Conservation (phyloP, 2,329 filamentous ascomycete genomes). For the Aspergillus thermomutatus region DNA sequence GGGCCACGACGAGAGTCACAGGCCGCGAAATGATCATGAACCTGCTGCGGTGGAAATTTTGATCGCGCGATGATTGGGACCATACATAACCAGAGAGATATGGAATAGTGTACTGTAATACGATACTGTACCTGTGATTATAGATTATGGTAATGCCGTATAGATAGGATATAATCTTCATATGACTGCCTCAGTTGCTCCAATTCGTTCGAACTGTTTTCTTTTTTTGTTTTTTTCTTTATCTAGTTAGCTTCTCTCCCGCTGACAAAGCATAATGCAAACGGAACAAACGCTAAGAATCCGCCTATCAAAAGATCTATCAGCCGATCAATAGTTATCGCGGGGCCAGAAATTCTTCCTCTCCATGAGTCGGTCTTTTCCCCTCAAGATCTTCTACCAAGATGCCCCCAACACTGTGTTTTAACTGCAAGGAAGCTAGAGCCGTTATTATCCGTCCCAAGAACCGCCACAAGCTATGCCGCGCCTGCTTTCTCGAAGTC, state of each 20-base stretch:
- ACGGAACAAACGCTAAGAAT: slow-evolving; percentile 8
- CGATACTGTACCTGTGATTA: not conserved
- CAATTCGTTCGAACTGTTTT: not conserved
- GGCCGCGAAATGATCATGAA: slow-evolving; percentile 73
- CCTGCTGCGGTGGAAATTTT: slow-evolving; percentile 68
- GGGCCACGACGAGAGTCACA: slow-evolving; percentile 72
- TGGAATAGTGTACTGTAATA: not conserved
- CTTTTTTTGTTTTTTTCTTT: not conserved
- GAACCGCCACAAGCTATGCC: slow-evolving; percentile 91
- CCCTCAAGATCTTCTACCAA: not conserved
- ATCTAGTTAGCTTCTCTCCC: not conserved
- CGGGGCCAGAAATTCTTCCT: not conserved
- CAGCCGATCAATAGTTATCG: slow-evolving; percentile 13
- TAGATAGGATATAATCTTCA: not conserved
- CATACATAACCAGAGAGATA: not conserved
- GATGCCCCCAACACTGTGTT: slow-evolving; percentile 78
- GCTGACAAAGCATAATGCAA: slow-evolving; percentile 8
- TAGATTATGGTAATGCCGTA: not conserved
- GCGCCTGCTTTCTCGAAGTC: slow-evolving; percentile 75
- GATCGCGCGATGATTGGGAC: slow-evolving; percentile 19
- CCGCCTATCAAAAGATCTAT: not conserved
- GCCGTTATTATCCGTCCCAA: slow-evolving; percentile 92
- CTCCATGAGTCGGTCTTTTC: not conserved
- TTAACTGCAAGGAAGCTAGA: slow-evolving; percentile 69
- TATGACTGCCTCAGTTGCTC: not conserved